Conservation (phyloP, 129 eudicot species). For the Escallonia rubra region DNA sequence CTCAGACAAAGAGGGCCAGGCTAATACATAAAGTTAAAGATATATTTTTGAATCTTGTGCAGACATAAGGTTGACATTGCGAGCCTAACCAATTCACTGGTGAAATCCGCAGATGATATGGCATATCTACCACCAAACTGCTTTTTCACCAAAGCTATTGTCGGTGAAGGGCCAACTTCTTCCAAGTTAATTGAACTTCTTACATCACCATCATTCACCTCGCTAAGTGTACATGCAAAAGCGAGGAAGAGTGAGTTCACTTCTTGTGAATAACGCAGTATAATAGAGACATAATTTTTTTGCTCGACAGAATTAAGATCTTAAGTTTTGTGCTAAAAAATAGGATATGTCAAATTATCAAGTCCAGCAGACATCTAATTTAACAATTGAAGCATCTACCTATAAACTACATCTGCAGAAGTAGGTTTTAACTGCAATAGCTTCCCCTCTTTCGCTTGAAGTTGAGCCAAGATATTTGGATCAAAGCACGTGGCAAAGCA, state of each 20-base stretch:
- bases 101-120: conserved; percentile 89
- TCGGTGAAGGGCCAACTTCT: conserved; percentile 48
- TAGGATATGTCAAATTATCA: background rate
- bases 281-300: background rate
- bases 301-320: background rate
- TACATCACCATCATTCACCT: conserved; percentile 48
- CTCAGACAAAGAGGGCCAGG: background rate
- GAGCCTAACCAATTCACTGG: conserved; percentile 71
- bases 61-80: background rate
- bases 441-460: conserved; percentile 75
- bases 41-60: background rate
- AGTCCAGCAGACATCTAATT: background rate
- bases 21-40: background rate
- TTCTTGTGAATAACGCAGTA: background rate
- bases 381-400: conserved; percentile 23
- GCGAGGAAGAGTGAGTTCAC: conserved; percentile 11
- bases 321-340: background rate
- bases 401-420: conserved; percentile 77
- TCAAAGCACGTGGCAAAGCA: conserved; percentile 98
- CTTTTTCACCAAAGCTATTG: conserved; percentile 69
- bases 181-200: conserved; percentile 38
- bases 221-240: conserved; percentile 37
- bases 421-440: conserved; percentile 72
- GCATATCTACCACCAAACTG: conserved; percentile 88
- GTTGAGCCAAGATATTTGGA: conserved; percentile 60